phyloP scores from a whole-genome alignment of 1,139 yeast species.

The Kodamaea ohmeri region DNA sequence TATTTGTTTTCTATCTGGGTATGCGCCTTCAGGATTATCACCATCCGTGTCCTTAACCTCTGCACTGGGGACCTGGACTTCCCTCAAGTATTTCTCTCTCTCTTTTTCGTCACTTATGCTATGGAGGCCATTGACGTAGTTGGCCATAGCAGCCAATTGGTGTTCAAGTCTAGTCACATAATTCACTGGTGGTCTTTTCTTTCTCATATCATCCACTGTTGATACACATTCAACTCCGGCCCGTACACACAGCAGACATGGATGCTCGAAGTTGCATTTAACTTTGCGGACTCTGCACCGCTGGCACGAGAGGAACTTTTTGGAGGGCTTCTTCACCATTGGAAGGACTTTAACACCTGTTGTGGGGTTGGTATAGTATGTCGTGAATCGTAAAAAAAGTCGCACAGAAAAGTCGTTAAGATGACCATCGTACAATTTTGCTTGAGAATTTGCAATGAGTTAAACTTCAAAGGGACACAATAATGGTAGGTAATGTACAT shows the following conservation, averaged over 20 bases:
- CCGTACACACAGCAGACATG: conserved; percentile 50
- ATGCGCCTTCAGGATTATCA: background rate
- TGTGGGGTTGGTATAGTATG: conserved; percentile 2
- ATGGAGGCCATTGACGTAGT: conserved; percentile 1
- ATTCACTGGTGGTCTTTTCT: conserved; percentile 49
- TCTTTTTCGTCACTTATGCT: background rate
- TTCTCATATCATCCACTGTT: conserved; percentile 51
- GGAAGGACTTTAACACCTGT: background rate
- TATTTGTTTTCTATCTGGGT: too few relatives aligned
- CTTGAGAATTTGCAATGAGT: too few relatives aligned
- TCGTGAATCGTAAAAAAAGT: too few relatives aligned
- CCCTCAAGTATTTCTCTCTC: conserved; percentile 3
- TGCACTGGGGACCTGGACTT: background rate
- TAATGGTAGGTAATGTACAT: too few relatives aligned
- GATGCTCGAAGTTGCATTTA: conserved; percentile 50
- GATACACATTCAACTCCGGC: conserved; percentile 47
- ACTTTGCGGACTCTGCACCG: conserved; percentile 53
- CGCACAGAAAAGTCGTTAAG: too few relatives aligned
- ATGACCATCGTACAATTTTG: too few relatives aligned
- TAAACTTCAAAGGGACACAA: too few relatives aligned
- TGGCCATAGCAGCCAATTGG: conserved; percentile 4
- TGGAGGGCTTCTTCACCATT: conserved; percentile 2
- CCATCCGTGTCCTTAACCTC: background rate
- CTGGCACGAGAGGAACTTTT: conserved; percentile 35
- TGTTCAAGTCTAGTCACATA: conserved; percentile 43